Evolutionary conservation across 106 monocot genomes (phyloP).

Genomic region (Alisma plantagoaquatica): DNA sequence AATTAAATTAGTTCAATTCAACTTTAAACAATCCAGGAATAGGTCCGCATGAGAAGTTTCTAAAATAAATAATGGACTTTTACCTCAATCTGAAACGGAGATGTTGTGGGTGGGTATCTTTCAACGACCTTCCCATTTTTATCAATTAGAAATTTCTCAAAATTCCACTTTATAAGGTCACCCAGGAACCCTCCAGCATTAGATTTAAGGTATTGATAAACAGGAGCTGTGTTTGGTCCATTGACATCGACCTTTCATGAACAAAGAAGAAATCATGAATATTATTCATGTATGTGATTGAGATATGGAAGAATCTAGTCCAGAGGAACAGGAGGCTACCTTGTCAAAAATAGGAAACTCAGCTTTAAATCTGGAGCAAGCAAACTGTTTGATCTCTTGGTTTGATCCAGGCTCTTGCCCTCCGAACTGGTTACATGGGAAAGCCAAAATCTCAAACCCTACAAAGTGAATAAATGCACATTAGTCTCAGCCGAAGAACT

Average conservation of each 20-base stretch:
- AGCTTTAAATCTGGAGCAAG: constrained; percentile 95
- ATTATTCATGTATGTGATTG: no score
- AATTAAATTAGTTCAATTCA: no score
- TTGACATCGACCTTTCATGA: constrained; percentile 90
- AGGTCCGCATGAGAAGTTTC: not conserved
- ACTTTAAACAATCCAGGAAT: not conserved
- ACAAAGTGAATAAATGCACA: no score
- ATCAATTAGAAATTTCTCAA: constrained; percentile 93
- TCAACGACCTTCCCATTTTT: constrained; percentile 95
- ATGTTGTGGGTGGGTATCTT: constrained; percentile 95
- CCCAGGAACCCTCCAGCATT: constrained; percentile 96
- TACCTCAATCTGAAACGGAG: constrained; percentile 98
- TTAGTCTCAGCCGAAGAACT: not conserved
- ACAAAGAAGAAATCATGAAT: no score
- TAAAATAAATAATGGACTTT: no score
- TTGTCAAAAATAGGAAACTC: constrained; percentile 99
- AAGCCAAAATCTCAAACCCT: constrained; percentile 97
- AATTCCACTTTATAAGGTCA: constrained; percentile 95
- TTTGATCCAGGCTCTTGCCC: constrained; percentile 93
- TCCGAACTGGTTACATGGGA: constrained; percentile 99
- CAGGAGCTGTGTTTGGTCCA: constrained; percentile 87
- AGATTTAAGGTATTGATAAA: constrained; percentile 89
- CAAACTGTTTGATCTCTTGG: constrained; percentile 89
- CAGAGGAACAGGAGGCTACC: no score
- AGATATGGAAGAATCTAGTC: no score